Conservation (phyloP, 805 yeast species). For the Zygoascus ofunaensis region DNA sequence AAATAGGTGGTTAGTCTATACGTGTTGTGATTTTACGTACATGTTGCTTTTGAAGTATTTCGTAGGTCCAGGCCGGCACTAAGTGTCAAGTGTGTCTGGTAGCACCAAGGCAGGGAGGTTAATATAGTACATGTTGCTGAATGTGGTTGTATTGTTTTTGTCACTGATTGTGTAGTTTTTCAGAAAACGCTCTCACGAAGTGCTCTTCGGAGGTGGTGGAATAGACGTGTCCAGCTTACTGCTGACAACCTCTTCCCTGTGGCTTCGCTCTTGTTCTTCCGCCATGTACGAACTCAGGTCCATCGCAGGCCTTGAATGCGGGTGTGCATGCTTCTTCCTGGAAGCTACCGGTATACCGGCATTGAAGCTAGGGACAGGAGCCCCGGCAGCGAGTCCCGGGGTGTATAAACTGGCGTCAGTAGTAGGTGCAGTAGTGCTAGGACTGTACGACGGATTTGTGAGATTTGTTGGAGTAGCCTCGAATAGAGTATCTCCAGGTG, state of each 20-base stretch:
- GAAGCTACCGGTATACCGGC: constrained; percentile 4
- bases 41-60: no score
- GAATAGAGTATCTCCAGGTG: constrained; percentile 35
- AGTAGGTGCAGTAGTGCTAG: neutral
- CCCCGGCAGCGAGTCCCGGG: neutral
- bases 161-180: no score
- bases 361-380: neutral
- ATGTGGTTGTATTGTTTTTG: no score
- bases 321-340: constrained; percentile 7
- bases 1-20: neutral
- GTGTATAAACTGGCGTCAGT: neutral
- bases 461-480: constrained; percentile 19
- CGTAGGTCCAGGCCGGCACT: no score
- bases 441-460: neutral
- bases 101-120: no score
- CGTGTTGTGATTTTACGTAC: no score
- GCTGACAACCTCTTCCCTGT: constrained; percentile 16
- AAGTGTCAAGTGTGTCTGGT: no score
- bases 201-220: constrained; percentile 19
- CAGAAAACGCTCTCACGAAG: no score
- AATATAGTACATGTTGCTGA: no score
- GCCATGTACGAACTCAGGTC: constrained; percentile 21
- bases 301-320: neutral
- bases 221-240: constrained; percentile 17
- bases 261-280: constrained; percentile 20